Percentiles rank a stretch among this genome's conserved stretches.
These are phyloP conservation scores for Oenanthe javanica DNA, from an alignment of 140 eudicot species.

Conservation along the genomic window DNA sequence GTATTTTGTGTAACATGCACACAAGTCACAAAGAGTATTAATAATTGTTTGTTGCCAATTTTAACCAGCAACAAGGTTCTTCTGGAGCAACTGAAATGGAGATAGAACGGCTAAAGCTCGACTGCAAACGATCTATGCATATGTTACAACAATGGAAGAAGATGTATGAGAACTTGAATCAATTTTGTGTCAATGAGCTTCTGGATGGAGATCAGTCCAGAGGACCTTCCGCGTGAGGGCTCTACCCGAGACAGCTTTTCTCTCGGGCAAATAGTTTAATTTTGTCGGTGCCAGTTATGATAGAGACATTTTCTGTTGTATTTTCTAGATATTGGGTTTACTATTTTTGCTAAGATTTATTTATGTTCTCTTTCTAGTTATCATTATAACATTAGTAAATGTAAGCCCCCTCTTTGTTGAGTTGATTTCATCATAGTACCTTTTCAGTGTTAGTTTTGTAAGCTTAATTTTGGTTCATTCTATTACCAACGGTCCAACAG, in stretches of 20 bases:
- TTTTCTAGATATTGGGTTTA: background rate
- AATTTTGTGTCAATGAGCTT: slow-evolving; percentile 62
- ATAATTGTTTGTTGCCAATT: background rate
- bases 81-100: slow-evolving; percentile 78
- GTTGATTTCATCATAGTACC: background rate
- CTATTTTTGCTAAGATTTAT: background rate
- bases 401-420: background rate
- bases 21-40: background rate
- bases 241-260: background rate
- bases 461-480: background rate
- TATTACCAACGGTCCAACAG: background rate
- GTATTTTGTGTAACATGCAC: background rate
- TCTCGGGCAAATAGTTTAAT: background rate
- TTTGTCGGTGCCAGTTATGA: background rate
- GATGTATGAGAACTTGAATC: slow-evolving; percentile 63
- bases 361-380: background rate
- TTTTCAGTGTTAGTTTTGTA: background rate
- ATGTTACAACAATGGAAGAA: slow-evolving; percentile 79
- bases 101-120: slow-evolving; percentile 59
- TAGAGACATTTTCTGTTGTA: background rate
- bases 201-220: slow-evolving; percentile 36
- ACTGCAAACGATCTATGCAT: slow-evolving; percentile 48
- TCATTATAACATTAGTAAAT: background rate
- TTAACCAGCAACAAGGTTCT: slow-evolving; percentile 69
- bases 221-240: slow-evolving; percentile 1